Conservation (phyloP, 1,284 basidiomycete genomes). For the Agroathelia rolfsii region DNA sequence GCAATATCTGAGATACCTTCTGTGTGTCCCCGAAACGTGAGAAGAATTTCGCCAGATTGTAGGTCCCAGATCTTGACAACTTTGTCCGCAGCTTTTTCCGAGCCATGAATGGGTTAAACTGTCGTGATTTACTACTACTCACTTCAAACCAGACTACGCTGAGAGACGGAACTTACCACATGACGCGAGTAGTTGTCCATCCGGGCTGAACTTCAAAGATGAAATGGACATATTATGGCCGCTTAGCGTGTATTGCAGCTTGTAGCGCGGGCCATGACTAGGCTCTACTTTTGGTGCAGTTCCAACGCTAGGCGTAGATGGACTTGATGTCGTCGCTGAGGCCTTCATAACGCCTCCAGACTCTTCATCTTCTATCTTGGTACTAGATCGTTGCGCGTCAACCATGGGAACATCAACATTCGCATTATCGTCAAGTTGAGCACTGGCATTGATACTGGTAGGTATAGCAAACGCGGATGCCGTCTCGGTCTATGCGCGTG, state of each 20-base stretch:
- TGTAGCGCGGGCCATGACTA: constrained; percentile 27
- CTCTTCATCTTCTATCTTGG: too few relatives aligned
- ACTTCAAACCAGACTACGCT: constrained; percentile 13
- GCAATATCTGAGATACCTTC: constrained; percentile 85
- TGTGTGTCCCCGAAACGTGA: constrained; percentile 60
- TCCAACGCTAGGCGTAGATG: constrained; percentile 7
- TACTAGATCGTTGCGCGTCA: too few relatives aligned
- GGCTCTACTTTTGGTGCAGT: constrained; percentile 5
- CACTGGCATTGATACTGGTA: too few relatives aligned
- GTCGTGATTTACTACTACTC: constrained; percentile 4
- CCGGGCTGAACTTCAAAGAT: constrained; percentile 71
- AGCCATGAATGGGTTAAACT: constrained; percentile 3
- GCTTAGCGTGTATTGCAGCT: constrained; percentile 43
- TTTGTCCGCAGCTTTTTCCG: constrained; percentile 67
- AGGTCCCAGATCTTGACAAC: constrained; percentile 71
- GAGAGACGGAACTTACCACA: constrained; percentile 42
- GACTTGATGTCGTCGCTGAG: constrained; percentile 3
- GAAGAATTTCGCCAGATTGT: constrained; percentile 58
- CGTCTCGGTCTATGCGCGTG: too few relatives aligned
- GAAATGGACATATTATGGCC: constrained; percentile 70
- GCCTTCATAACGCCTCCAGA: too few relatives aligned
- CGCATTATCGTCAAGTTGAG: too few relatives aligned
- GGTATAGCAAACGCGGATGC: too few relatives aligned
- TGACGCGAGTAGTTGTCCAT: constrained; percentile 65
- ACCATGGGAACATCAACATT: too few relatives aligned